These are phyloP conservation scores for Poteriospumella lacustris DNA, from an alignment of 108 stramenopile genomes.

Conservation along the genomic window DNA sequence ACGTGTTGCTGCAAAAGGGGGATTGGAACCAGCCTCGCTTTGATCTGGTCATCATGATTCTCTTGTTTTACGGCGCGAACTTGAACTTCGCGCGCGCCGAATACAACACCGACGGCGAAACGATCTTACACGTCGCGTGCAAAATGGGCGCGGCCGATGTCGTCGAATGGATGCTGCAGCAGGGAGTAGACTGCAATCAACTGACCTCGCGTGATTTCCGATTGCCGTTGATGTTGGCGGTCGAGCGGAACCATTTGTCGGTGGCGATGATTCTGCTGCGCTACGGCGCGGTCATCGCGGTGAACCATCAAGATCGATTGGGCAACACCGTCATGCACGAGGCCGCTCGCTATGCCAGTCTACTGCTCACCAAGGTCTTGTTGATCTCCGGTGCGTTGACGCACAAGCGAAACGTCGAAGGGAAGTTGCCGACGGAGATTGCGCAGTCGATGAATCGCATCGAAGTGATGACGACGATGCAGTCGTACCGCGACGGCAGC, in stretches of 20 bases:
- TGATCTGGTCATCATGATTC: neutral
- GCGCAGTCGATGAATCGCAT: neutral
- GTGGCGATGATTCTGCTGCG: neutral
- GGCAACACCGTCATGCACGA: neutral
- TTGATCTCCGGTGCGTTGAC: neutral
- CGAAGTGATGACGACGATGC: neutral
- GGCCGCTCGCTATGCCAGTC: neutral
- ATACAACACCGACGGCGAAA: neutral
- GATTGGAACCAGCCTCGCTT: neutral
- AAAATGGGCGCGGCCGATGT: neutral
- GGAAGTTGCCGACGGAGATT: neutral
- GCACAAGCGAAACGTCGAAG: neutral
- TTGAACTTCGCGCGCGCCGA: neutral
- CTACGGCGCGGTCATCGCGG: neutral
- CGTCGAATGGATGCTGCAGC: neutral
- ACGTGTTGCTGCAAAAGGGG: no score
- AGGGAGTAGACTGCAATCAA: neutral
- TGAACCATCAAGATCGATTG: neutral
- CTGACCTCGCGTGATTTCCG: neutral
- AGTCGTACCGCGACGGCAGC: neutral
- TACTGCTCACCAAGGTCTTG: neutral
- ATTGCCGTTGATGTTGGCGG: neutral
- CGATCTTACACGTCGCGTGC: neutral
- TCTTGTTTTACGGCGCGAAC: neutral
- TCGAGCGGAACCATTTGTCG: neutral